These are phyloP conservation scores for Fraxinus floribunda DNA, from an alignment of 305 asterid species.

Conservation along the genomic window DNA sequence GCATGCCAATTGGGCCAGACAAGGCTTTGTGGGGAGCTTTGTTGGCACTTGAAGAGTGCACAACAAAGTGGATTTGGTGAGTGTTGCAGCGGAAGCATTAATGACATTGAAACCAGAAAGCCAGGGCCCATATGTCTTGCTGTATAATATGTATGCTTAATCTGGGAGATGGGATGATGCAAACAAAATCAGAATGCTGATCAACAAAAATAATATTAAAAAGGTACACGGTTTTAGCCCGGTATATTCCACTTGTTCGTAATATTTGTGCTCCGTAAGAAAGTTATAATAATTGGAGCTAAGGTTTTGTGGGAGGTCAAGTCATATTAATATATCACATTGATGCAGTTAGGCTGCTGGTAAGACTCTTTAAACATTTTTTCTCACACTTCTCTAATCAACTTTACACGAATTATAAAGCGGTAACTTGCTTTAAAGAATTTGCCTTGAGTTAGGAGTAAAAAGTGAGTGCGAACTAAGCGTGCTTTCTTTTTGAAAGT, in stretches of 20 bases:
- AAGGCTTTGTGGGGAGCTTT: constrained; percentile 83
- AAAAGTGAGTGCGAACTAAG: background rate
- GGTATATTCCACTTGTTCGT: constrained; percentile 44
- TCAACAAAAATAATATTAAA: constrained; percentile 52
- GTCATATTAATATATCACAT: background rate
- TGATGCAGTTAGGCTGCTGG: background rate
- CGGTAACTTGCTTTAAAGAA: background rate
- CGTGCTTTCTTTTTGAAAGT: background rate
- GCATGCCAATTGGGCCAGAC: constrained; percentile 67
- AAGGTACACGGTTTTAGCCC: constrained; percentile 60
- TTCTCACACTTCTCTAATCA: background rate
- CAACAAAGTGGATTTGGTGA: constrained; percentile 56
- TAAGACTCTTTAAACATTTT: background rate
- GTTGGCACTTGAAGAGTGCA: constrained; percentile 69
- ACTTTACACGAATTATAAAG: background rate
- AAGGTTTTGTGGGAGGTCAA: background rate
- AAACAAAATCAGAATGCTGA: constrained; percentile 54
- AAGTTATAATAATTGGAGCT: background rate
- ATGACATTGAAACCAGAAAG: constrained; percentile 70
- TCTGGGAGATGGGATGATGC: constrained; percentile 81
- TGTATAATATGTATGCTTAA: constrained; percentile 71
- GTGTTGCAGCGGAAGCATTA: constrained; percentile 67
- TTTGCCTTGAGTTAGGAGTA: background rate
- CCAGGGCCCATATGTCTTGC: constrained; percentile 66
- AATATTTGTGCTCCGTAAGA: constrained; percentile 4